Evolutionary conservation across 2,329 filamentous ascomycete genomes (phyloP), one percentile per base, ranked within the genome.

Genomic region (Blastomyces gilchristii): DNA sequence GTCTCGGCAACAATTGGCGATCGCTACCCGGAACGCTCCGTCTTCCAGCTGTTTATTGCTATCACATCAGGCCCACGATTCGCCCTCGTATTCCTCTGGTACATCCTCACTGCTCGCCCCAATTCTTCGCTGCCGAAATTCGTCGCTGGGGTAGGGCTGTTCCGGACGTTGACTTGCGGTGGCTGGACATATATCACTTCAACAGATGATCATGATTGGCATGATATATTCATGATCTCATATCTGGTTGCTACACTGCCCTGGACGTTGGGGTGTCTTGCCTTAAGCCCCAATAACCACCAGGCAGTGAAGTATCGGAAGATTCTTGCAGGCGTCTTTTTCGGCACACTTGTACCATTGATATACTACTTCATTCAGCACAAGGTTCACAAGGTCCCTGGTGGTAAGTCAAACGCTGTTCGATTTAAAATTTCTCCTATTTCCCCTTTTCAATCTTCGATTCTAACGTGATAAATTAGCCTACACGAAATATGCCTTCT

Each of bases 131-230:
- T 97, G 18, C 91, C 95, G 22, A 91, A 90, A 73, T 87, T 94
- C 66, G 83, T 97, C 65, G 88, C 88, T 56, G 83, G 83, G 50
- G 87, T 90, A 69, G 94, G 94, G 63, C 68, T 97, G 61, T 87
- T 97, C 72, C 86, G 94, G 70, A 97, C 93, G 11, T 78, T 97
- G 64, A 96, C 91, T 3, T 99, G 94, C 72, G 94, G 93, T 69
- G 94, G 94, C 64, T 99, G 94, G 93, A 97, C 94, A 61, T 99
- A 97, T 76, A 87, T 99, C 65, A 99, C 94, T 34, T 97, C 94
- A 66, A 99, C 94, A 53, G 94, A 99, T 74, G 91, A 97, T 74
- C 94, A 99, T 76, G 87, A 96, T 76, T 97, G 91, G 92, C 94
- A 99, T 75, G 94, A 99, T 72, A 93, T 97, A 66, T 93, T 99